These are phyloP conservation scores for Pseudocercospora macadamiae DNA, from an alignment of 2,329 filamentous ascomycete genomes.

Conservation along the genomic window DNA sequence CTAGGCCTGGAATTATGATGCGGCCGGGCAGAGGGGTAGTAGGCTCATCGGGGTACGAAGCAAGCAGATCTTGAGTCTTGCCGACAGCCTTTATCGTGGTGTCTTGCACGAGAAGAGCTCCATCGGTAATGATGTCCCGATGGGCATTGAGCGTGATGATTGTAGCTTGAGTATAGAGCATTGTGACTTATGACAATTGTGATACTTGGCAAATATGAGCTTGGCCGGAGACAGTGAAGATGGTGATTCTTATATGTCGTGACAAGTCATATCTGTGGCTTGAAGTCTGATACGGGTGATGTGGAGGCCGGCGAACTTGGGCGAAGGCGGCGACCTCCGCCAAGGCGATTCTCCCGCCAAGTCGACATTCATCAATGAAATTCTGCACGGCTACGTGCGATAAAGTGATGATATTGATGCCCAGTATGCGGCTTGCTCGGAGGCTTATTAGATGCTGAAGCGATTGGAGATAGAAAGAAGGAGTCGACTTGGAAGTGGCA, in stretches of 20 bases:
- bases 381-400: too few relatives aligned
- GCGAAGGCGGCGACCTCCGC: background rate
- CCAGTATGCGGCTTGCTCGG: too few relatives aligned
- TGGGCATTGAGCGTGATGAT: slow-evolving; percentile 55
- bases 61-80: slow-evolving; percentile 41
- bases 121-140: slow-evolving; percentile 52
- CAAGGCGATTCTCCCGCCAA: too few relatives aligned
- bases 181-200: slow-evolving; percentile 20
- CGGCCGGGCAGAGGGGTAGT: slow-evolving; percentile 44
- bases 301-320: background rate
- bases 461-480: too few relatives aligned
- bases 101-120: slow-evolving; percentile 48
- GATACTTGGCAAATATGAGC: background rate
- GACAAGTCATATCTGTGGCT: background rate
- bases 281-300: background rate
- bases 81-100: slow-evolving; percentile 49
- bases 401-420: too few relatives aligned
- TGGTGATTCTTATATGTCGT: background rate
- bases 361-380: too few relatives aligned
- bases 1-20: slow-evolving; percentile 54
- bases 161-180: slow-evolving; percentile 54
- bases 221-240: background rate
- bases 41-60: slow-evolving; percentile 37
- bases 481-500: too few relatives aligned
- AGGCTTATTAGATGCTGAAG: too few relatives aligned